Evolutionary conservation across 345 rosid species (phyloP), one percentile per base, ranked within the genome.

Genomic region (Isatis tinctoria): DNA sequence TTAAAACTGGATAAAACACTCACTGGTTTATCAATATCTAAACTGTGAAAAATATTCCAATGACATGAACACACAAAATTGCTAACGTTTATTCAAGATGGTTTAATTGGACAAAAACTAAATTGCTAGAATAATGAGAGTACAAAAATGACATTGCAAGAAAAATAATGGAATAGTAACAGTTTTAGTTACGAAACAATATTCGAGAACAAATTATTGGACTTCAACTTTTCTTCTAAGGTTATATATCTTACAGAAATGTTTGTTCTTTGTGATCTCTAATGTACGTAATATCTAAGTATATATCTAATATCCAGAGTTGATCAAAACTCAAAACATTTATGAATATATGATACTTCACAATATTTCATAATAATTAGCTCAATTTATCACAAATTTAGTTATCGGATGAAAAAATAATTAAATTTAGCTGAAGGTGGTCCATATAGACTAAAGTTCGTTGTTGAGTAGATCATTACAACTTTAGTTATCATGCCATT

Each of bases 381-480:
- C 49, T 60, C 54, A 68, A 52, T 20, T 61, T 3, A 68, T 60
- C 69, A 16, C n/a, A 69, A 59, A 64, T 56, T 44, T 41, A 10
- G 47, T 24, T n/a, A 43, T 17, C 4, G 7, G 44, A 36, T 27
- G 35, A 27, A 59, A 47, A 69, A 33, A 3, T 8, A 40, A 53
- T 61, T 33, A 48, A 64, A 10, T 16, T 43, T 16, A 53, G 53
- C 59, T 64, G 72, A 70, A 54, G 61, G 72, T 63, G 80, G 80
- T 70, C 75, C 75, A 70, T 36, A 69, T 4, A 36, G 60, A 63
- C 65, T 22, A 56, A 56, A 69, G 20, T 16, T 70, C 80, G 33
- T 56, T 76, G 80, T 76, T 70, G 80, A 76, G 80, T 56, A 69
- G 71, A 76, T 76, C 80, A 76, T 76, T 76, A 64, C 80, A 70